phyloP scores from a whole-genome alignment of 2,329 filamentous ascomycete genomes.

The Trematosphaeria pertusa region DNA sequence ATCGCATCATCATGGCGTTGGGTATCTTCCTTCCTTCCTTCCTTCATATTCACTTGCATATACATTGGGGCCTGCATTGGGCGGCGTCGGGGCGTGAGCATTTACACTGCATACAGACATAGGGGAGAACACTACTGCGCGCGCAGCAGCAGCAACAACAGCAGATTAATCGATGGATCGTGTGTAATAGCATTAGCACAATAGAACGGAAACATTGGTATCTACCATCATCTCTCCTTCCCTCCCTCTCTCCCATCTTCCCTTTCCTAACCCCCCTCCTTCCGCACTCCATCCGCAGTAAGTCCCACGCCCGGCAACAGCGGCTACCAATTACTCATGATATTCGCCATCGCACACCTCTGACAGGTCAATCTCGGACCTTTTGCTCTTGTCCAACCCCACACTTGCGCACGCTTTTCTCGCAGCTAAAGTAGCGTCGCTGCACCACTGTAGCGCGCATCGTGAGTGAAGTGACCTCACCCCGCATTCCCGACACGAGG shows the following conservation, averaged over 20 bases:
- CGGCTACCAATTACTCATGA: no score
- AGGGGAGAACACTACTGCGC: background rate
- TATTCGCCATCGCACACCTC: background rate
- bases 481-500: slow-evolving; percentile 22
- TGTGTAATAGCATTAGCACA: slow-evolving; percentile 1
- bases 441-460: slow-evolving; percentile 15
- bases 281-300: no score
- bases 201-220: slow-evolving; percentile 7
- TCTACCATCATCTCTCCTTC: slow-evolving; percentile 1
- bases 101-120: slow-evolving; percentile 26
- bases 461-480: slow-evolving; percentile 42
- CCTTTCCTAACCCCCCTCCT: no score
- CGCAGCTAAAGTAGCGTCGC: slow-evolving; percentile 17
- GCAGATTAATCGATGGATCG: slow-evolving; percentile 2
- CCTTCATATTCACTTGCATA: slow-evolving; percentile 19
- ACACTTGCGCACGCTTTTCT: background rate
- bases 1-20: slow-evolving; percentile 27
- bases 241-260: no score
- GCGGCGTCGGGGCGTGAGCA: slow-evolving; percentile 36
- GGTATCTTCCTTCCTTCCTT: slow-evolving; percentile 3
- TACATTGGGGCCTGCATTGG: slow-evolving; percentile 29
- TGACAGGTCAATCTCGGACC: background rate
- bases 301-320: no score
- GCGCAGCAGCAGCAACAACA: background rate
- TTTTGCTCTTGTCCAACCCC: background rate